These are phyloP conservation scores for Myriangium duriaei DNA, from an alignment of 2,329 filamentous ascomycete species.

Conservation along the genomic window DNA sequence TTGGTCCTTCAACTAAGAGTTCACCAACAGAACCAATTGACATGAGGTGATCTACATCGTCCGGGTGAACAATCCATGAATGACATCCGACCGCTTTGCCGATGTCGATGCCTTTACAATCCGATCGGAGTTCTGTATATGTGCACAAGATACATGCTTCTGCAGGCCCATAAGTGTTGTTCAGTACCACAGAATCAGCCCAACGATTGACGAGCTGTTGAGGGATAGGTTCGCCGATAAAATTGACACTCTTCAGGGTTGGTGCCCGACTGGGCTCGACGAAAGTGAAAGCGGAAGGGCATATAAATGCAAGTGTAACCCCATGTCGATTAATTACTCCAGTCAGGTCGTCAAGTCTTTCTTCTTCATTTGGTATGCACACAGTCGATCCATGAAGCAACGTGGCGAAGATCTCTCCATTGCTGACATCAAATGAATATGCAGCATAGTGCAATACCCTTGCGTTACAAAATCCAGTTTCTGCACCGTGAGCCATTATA, in stretches of 20 bases:
- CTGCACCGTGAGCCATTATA: not conserved
- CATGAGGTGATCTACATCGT: conserved; percentile 17
- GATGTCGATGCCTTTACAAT: not conserved
- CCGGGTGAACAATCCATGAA: conserved; percentile 20
- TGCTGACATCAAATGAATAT: conserved; percentile 2
- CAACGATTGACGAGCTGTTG: conserved; percentile 1
- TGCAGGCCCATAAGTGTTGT: conserved; percentile 14
- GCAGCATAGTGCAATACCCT: too few species aligned
- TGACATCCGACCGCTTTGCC: conserved; percentile 11
- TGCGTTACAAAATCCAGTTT: not conserved
- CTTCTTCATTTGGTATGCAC: conserved; percentile 1
- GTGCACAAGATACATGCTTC: conserved; percentile 8
- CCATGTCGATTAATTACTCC: not conserved
- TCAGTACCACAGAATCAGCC: conserved; percentile 5
- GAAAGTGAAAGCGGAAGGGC: not conserved
- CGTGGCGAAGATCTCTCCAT: conserved; percentile 2
- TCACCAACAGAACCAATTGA: conserved; percentile 37
- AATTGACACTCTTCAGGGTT: not conserved
- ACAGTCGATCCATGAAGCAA: conserved; percentile 1
- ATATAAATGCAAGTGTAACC: conserved; percentile 1
- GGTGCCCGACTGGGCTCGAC: not conserved
- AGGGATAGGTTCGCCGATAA: conserved; percentile 1
- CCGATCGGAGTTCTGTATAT: not conserved
- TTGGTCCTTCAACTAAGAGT: conserved; percentile 33
- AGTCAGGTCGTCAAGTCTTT: not conserved